Conservation (phyloP, 164 flowering plant species). For the Vitis rotundifolia region DNA sequence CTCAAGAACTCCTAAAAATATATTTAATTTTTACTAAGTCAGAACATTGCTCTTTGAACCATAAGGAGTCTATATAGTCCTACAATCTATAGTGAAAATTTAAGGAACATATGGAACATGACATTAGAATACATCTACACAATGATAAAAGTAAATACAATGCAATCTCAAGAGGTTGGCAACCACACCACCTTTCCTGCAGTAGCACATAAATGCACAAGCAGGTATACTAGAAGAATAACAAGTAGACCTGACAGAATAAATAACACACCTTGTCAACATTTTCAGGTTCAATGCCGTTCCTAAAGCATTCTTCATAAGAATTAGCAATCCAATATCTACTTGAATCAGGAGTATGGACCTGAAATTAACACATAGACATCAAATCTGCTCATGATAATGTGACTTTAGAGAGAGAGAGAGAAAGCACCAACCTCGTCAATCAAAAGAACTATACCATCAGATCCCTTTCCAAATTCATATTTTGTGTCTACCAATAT, state of each 20-base stretch:
- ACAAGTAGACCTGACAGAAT: background rate
- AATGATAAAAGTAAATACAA: no score
- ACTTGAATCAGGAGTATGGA: slow-evolving; percentile 98
- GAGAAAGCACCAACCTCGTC: slow-evolving; percentile 70
- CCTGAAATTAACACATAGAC: slow-evolving; percentile 37
- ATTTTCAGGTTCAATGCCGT: slow-evolving; percentile 92
- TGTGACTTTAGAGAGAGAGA: slow-evolving; percentile 4
- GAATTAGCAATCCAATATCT: slow-evolving; percentile 94
- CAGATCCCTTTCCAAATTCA: slow-evolving; percentile 90
- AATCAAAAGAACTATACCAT: slow-evolving; percentile 77
- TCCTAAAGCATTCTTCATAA: slow-evolving; percentile 64
- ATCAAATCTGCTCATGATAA: background rate
- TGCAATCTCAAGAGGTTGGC: background rate
- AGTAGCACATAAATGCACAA: background rate
- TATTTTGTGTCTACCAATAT: slow-evolving; percentile 93
- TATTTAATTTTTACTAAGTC: background rate
- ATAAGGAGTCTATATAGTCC: background rate
- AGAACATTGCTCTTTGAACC: background rate
- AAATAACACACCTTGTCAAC: slow-evolving; percentile 73
- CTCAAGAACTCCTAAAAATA: slow-evolving; percentile 81
- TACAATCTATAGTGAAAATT: background rate
- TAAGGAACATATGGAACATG: background rate
- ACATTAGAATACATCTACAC: background rate
- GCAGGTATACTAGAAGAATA: background rate
- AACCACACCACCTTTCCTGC: background rate